phyloP scores from a whole-genome alignment of 495 filamentous ascomycete genomes.

The Neurospora sp. region DNA sequence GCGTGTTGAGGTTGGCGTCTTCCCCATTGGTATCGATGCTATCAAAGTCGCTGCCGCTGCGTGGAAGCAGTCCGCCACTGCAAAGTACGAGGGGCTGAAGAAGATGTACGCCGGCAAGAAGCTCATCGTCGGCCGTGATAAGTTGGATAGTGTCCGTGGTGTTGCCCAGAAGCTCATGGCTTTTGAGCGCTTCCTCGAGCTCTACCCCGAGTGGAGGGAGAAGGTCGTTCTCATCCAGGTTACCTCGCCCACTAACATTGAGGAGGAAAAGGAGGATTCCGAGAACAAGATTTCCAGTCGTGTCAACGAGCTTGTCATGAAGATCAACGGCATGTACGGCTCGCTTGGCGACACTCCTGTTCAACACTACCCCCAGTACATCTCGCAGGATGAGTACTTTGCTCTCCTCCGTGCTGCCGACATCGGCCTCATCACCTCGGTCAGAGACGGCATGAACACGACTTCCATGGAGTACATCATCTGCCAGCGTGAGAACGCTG shows the following conservation, averaged over 20 bases:
- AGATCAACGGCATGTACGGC: conserved; percentile 83
- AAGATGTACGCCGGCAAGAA: conserved; percentile 71
- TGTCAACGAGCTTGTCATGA: conserved; percentile 77
- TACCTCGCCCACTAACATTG: conserved; percentile 73
- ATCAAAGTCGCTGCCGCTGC: conserved; percentile 58
- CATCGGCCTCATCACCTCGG: conserved; percentile 83
- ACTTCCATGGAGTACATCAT: conserved; percentile 89
- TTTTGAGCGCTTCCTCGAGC: conserved; percentile 80
- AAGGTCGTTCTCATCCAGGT: conserved; percentile 94
- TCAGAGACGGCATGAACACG: conserved; percentile 94
- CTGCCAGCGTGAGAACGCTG: conserved; percentile 73
- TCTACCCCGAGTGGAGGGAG: conserved; percentile 77
- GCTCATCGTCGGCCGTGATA: conserved; percentile 90
- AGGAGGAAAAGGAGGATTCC: conserved; percentile 59
- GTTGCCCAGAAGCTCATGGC: conserved; percentile 89
- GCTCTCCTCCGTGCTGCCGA: conserved; percentile 78
- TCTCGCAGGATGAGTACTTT: conserved; percentile 80
- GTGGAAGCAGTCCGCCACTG: conserved; percentile 55
- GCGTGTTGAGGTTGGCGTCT: conserved; percentile 79
- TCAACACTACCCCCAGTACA: conserved; percentile 85
- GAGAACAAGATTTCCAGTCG: conserved; percentile 69
- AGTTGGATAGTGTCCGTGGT: conserved; percentile 79
- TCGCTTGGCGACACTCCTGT: conserved; percentile 79
- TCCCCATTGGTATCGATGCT: conserved; percentile 84
- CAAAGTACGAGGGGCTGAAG: conserved; percentile 58